Conservation (phyloP, 441 rosid species). For the Croton laevigatus region DNA sequence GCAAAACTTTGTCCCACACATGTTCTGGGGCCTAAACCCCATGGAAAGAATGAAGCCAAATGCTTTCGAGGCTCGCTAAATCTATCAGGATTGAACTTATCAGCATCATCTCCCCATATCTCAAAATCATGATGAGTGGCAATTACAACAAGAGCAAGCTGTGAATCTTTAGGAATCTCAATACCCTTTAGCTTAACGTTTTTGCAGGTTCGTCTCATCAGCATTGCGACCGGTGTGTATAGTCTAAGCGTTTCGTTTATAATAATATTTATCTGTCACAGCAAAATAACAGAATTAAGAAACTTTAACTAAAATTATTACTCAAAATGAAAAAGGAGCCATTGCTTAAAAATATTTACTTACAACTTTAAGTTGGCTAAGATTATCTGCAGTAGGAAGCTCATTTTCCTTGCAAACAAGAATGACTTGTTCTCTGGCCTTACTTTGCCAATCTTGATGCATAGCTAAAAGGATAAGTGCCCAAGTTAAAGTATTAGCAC, state of each 20-base stretch:
- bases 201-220: slow-evolving; percentile 43
- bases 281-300: no score
- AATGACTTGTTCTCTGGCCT: slow-evolving; percentile 64
- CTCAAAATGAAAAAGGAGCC: neutral
- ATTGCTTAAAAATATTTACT: slow-evolving; percentile 19
- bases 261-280: slow-evolving; percentile 51
- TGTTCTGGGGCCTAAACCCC: slow-evolving; percentile 62
- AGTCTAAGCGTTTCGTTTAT: slow-evolving; percentile 68
- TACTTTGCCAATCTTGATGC: slow-evolving; percentile 81
- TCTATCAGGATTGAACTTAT: slow-evolving; percentile 67
- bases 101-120: slow-evolving; percentile 72
- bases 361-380: slow-evolving; percentile 64
- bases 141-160: slow-evolving; percentile 36
- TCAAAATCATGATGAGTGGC: slow-evolving; percentile 50
- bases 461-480: slow-evolving; percentile 49
- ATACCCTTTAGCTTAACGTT: slow-evolving; percentile 51
- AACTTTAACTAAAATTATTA: neutral
- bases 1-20: slow-evolving; percentile 77
- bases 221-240: slow-evolving; percentile 49
- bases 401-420: slow-evolving; percentile 28
- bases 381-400: slow-evolving; percentile 35
- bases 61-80: slow-evolving; percentile 55
- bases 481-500: slow-evolving; percentile 66
- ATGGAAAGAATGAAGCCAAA: slow-evolving; percentile 53
- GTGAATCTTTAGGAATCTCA: slow-evolving; percentile 56